Base-by-base conservation (phyloP, 352 stramenopile species). In the Elongisporangium prolatum region DNA sequence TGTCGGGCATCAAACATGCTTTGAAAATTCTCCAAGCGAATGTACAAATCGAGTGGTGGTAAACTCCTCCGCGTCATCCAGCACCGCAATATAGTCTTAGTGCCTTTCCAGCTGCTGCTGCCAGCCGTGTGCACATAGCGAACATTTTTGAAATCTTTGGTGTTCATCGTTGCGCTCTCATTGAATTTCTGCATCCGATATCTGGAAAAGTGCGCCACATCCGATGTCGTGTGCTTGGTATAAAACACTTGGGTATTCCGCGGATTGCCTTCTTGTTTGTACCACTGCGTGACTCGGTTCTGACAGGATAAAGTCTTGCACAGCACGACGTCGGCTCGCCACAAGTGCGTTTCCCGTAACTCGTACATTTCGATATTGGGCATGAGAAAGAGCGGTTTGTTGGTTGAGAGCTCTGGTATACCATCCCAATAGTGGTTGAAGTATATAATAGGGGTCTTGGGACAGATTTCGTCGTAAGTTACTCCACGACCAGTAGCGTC, bases 341-440 rank as follows among this genome's bases (percentile, higher is more conserved):
- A 76, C 49, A 75, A 82, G 37, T 88, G 73, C 6, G 65, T 50
- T 1, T 69, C 66, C 10, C 64, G 28, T 1, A 86, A 64, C 57
- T 84, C 75, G 57, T 81, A 71, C 75, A 86, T 86, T 49, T 86
- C 71, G 6, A 84, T 67, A 52, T 80, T 79, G 14, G 71, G 69
- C 74, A 84, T 79, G 9, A 84, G 50, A 56, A 71, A 87, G 47
- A 84, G 34, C 0, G 66, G 68, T 28, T 83, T 85, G n/a, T 50
- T 58, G 2, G 14, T 44, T 6, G 48, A 22, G 21, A 16, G 4
- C 1, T 21, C 16, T 20, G 22, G 20, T 1, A 68, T 4, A 21
- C 21, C 50, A 4, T 82, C 61, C 74, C 74, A 83, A 51, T 81
- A 85, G 57, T 87, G 77, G 54, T 83, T 87, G 60, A 87, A 76